Evolutionary conservation across 305 asterid genomes (phyloP).

Genomic region (Fraxinus sp.): DNA sequence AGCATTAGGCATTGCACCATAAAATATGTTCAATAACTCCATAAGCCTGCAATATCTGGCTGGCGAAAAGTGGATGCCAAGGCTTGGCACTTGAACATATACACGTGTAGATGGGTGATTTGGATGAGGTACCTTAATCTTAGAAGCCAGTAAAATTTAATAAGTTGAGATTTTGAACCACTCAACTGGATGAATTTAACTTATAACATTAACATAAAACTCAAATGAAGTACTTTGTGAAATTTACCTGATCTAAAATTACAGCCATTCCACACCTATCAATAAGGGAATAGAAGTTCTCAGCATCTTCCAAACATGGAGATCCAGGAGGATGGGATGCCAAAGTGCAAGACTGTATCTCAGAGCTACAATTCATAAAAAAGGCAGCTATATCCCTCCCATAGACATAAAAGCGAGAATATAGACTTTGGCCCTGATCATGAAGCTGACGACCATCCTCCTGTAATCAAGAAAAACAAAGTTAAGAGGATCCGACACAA

Average conservation of each 20-base stretch:
- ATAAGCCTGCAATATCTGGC: constrained; percentile 73
- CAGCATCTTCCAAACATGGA: constrained; percentile 52
- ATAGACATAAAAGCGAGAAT: constrained; percentile 83
- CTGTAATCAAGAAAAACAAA: constrained; percentile 37
- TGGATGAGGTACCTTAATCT: constrained; percentile 89
- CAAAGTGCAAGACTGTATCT: constrained; percentile 48
- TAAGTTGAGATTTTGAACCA: constrained; percentile 9
- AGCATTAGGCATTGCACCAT: constrained; percentile 56
- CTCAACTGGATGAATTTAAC: constrained; percentile 1
- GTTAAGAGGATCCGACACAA: constrained; percentile 18
- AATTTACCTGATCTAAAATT: constrained; percentile 85
- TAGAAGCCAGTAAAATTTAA: constrained; percentile 26
- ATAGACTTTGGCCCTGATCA: constrained; percentile 66
- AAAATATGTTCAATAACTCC: constrained; percentile 60
- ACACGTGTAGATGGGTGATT: constrained; percentile 81
- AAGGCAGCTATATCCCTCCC: constrained; percentile 98
- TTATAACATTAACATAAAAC: background rate
- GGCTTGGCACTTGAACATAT: constrained; percentile 87
- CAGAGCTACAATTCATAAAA: constrained; percentile 68
- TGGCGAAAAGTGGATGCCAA: constrained; percentile 96
- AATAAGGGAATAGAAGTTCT: constrained; percentile 62
- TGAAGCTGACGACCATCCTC: constrained; percentile 58
- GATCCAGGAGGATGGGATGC: constrained; percentile 52
- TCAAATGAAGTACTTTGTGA: constrained; percentile 9
- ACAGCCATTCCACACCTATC: constrained; percentile 95